A percentile compares a stretch with the other conserved stretches of the same genome.
Conservation (phyloP, 805 yeast genomes). For the Saccharomyces kudriavzevii region DNA sequence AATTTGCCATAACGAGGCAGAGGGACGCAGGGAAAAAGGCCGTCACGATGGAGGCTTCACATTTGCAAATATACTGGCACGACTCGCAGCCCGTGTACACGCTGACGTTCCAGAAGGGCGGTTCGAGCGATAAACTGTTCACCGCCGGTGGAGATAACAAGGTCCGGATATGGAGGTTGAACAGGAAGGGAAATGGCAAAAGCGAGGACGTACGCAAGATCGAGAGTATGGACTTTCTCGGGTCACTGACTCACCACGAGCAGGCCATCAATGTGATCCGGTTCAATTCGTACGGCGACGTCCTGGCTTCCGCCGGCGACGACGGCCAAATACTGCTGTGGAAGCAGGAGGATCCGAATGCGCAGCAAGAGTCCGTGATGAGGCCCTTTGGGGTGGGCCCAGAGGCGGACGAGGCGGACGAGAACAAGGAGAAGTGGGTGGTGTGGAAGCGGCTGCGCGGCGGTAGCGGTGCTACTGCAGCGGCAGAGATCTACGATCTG, state of each 20-base stretch:
- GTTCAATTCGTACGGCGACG: constrained; percentile 58
- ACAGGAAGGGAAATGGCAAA: constrained; percentile 17
- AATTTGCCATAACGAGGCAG: neutral
- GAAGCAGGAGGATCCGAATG: constrained; percentile 48
- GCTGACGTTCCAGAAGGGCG: constrained; percentile 51
- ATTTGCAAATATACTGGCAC: constrained; percentile 35
- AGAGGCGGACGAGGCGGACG: constrained; percentile 34
- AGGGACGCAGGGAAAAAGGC: neutral
- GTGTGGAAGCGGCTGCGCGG: constrained; percentile 38
- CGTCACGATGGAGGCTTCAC: constrained; percentile 14
- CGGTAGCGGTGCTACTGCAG: constrained; percentile 40
- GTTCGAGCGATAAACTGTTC: constrained; percentile 42
- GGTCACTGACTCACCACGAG: constrained; percentile 79
- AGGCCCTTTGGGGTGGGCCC: constrained; percentile 4
- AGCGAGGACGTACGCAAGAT: constrained; percentile 10
- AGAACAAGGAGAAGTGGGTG: constrained; percentile 66
- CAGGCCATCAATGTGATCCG: constrained; percentile 91
- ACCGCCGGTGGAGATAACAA: constrained; percentile 95
- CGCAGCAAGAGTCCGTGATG: constrained; percentile 49
- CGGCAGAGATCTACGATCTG: constrained; percentile 80
- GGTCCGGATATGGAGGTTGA: constrained; percentile 51
- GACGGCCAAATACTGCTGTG: constrained; percentile 86
- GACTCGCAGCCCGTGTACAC: constrained; percentile 68
- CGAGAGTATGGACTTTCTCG: constrained; percentile 60
- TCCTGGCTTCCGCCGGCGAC: constrained; percentile 87